Conservation (phyloP, 306 rosid species). For the Geum urbanum region DNA sequence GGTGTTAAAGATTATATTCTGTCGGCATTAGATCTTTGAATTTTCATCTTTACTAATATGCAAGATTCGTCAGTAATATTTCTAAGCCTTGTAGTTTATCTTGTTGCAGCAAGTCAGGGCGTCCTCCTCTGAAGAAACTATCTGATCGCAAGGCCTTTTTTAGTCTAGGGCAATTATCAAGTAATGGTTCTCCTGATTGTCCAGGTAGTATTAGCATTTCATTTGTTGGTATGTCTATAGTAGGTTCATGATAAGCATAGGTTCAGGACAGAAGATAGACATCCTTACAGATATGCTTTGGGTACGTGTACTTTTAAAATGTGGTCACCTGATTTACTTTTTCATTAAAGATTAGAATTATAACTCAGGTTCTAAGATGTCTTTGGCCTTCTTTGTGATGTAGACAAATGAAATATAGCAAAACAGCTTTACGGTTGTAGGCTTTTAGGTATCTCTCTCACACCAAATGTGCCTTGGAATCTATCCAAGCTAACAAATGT, state of each 20-base stretch:
- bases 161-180: slow-evolving; percentile 49
- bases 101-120: slow-evolving; percentile 70
- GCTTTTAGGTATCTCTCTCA: too few species aligned
- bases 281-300: background rate
- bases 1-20: slow-evolving; percentile 36
- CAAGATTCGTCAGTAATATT: background rate
- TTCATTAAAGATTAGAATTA: too few species aligned
- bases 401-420: too few species aligned
- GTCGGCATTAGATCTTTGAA: background rate
- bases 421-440: too few species aligned
- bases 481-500: too few species aligned
- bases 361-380: too few species aligned
- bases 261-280: background rate
- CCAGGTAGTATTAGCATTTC: slow-evolving; percentile 43
- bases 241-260: background rate
- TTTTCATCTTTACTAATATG: background rate
- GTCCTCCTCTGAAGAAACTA: slow-evolving; percentile 69
- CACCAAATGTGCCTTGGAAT: too few species aligned
- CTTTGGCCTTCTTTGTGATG: too few species aligned
- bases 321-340: too few species aligned
- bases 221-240: background rate
- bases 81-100: slow-evolving; percentile 13
- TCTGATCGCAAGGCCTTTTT: slow-evolving; percentile 55
- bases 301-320: too few species aligned
- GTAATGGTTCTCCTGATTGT: slow-evolving; percentile 45